These are phyloP conservation scores for Penicillium sp. DNA, from an alignment of 2,329 filamentous ascomycete genomes.

Conservation along the genomic window DNA sequence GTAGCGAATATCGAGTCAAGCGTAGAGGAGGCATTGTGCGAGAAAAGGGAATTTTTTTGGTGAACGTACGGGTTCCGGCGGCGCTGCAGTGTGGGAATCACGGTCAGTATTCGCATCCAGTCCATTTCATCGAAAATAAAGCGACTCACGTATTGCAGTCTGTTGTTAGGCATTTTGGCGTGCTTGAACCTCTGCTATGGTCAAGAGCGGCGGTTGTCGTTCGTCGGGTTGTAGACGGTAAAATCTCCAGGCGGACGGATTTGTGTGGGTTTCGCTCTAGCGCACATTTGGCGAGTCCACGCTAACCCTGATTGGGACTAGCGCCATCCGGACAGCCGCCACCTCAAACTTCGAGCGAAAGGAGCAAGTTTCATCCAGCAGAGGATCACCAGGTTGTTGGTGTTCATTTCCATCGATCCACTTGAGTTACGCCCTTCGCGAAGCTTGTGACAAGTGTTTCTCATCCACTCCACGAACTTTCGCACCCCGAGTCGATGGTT, in stretches of 20 bases:
- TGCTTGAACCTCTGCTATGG: conserved; percentile 47
- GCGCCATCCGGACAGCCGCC: conserved; percentile 32
- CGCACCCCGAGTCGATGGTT: conserved; percentile 19
- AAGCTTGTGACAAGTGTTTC: neutral
- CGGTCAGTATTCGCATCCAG: conserved; percentile 30
- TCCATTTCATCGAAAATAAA: conserved; percentile 1
- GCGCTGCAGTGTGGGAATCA: conserved; percentile 53
- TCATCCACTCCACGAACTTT: neutral
- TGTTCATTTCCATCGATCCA: conserved; percentile 23
- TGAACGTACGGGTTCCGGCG: conserved; percentile 75
- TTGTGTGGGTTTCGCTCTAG: conserved; percentile 49
- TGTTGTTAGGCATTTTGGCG: conserved; percentile 56
- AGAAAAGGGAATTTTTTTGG: conserved; percentile 22
- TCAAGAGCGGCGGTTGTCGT: conserved; percentile 49
- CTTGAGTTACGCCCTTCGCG: neutral
- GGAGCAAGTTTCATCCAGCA: conserved; percentile 29
- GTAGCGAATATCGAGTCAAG: conserved; percentile 24
- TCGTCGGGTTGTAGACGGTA: conserved; percentile 39
- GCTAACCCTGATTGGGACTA: conserved; percentile 45
- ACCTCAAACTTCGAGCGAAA: conserved; percentile 39
- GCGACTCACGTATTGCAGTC: conserved; percentile 53
- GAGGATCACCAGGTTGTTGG: conserved; percentile 20
- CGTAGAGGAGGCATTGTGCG: conserved; percentile 24
- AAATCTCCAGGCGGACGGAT: conserved; percentile 44
- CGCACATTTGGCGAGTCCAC: conserved; percentile 44